Conservation (phyloP, 306 rosid genomes). For the Casuarina equisetifolia region DNA sequence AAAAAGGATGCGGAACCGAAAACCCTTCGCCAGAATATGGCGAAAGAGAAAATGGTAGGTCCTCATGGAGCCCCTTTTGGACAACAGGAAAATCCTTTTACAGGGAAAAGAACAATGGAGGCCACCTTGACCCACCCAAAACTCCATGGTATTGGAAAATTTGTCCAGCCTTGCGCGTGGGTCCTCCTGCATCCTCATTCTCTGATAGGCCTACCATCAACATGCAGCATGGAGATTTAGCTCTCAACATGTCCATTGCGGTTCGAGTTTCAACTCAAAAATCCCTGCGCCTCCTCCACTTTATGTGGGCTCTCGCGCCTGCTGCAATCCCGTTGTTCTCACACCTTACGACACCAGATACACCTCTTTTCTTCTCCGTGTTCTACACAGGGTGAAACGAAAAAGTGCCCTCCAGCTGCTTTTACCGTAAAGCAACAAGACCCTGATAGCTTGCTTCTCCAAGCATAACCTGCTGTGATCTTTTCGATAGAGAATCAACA, state of each 20-base stretch:
- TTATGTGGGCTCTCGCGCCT: not conserved
- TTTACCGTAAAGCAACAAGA: too few relatives aligned
- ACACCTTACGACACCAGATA: not conserved
- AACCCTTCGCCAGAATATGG: conserved; percentile 2
- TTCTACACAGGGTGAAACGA: not conserved
- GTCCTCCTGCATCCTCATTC: conserved; percentile 9
- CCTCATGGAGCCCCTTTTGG: conserved; percentile 36
- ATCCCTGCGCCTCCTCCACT: not conserved
- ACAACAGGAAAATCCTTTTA: conserved; percentile 26
- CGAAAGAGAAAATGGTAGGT: conserved; percentile 56
- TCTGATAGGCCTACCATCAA: not conserved
- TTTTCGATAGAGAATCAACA: too few relatives aligned
- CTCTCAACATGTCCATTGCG: not conserved
- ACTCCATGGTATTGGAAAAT: conserved; percentile 25
- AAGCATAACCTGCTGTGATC: too few relatives aligned
- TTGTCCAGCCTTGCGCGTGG: conserved; percentile 48
- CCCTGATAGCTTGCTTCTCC: too few relatives aligned
- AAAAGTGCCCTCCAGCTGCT: too few relatives aligned
- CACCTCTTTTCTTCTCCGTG: not conserved
- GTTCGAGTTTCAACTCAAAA: not conserved
- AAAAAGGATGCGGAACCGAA: conserved; percentile 32
- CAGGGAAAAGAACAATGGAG: conserved; percentile 34
- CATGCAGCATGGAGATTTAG: not conserved
- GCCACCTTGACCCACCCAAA: conserved; percentile 29
- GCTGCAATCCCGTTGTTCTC: not conserved